phyloP scores from a whole-genome alignment of 345 rosid species.

The Aquilaria malaccensis region DNA sequence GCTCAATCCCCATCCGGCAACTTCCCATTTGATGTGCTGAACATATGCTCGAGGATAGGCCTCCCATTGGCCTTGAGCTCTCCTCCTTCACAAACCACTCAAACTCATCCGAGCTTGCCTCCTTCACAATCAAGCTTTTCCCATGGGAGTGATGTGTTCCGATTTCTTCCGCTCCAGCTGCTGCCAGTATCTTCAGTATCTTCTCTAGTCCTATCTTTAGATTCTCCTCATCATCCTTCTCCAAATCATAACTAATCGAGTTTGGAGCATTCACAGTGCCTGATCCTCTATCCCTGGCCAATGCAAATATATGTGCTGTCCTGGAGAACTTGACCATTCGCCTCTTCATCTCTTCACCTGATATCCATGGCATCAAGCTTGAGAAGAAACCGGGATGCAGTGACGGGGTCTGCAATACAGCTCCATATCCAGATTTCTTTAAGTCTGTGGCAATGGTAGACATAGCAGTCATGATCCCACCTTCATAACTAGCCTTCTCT shows the following conservation, averaged over 20 bases:
- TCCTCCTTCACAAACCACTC: constrained; percentile 59
- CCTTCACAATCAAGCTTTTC: constrained; percentile 43
- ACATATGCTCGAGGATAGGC: constrained; percentile 37
- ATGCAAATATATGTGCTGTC: constrained; percentile 59
- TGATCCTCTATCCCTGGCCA: constrained; percentile 66
- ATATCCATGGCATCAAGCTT: constrained; percentile 58
- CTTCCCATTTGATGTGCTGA: constrained; percentile 97
- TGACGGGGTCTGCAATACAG: constrained; percentile 68
- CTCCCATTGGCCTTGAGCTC: constrained; percentile 39
- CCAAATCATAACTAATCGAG: constrained; percentile 40
- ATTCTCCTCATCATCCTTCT: constrained; percentile 39
- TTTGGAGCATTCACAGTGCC: constrained; percentile 38
- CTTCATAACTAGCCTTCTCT: constrained; percentile 60
- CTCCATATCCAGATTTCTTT: constrained; percentile 44
- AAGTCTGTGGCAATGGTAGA: constrained; percentile 33
- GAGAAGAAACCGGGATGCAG: constrained; percentile 86
- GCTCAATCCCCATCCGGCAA: constrained; percentile 71
- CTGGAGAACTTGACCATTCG: constrained; percentile 60
- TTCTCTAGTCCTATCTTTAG: constrained; percentile 52
- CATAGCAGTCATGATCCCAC: constrained; percentile 89
- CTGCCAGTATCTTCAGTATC: constrained; percentile 54
- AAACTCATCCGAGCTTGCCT: constrained; percentile 31
- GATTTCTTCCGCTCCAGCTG: constrained; percentile 77
- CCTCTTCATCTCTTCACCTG: constrained; percentile 51
- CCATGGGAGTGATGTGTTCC: constrained; percentile 62